Evolutionary conservation across 805 yeast genomes (phyloP).

Genomic region (Metschnikowia noctiluminum): DNA sequence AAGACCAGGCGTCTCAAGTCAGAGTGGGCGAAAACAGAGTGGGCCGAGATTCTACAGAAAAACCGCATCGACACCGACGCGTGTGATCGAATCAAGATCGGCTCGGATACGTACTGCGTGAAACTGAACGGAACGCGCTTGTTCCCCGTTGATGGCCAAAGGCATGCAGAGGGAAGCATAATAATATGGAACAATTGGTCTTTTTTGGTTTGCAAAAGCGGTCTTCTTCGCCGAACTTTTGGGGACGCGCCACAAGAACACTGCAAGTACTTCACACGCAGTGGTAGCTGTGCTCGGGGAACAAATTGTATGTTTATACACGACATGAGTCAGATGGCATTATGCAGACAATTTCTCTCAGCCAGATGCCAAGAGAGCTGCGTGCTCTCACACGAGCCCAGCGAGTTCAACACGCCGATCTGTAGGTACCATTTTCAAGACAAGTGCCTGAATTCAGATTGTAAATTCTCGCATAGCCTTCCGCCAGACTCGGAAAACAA

Average conservation of each 20-base stretch:
- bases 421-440: constrained; percentile 28
- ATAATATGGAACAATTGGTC: constrained; percentile 31
- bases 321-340: constrained; percentile 45
- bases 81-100: constrained; percentile 44
- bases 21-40: neutral
- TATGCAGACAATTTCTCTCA: constrained; percentile 50
- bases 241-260: constrained; percentile 14
- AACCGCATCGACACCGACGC: constrained; percentile 38
- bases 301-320: constrained; percentile 53
- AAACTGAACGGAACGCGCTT: constrained; percentile 38
- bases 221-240: constrained; percentile 4
- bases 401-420: constrained; percentile 53
- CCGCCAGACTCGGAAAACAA: constrained; percentile 48
- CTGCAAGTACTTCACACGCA: constrained; percentile 37
- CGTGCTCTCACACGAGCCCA: constrained; percentile 52
- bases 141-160: constrained; percentile 32
- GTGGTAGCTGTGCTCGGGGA: constrained; percentile 54
- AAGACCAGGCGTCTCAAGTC: neutral
- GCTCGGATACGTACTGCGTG: constrained; percentile 44
- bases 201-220: constrained; percentile 7
- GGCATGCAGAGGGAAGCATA: constrained; percentile 2
- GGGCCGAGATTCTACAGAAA: constrained; percentile 5
- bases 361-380: constrained; percentile 53
- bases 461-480: constrained; percentile 47
- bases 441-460: constrained; percentile 42